Base-by-base conservation (phyloP, 257 asterid genomes). In the Eustoma russellianum region DNA sequence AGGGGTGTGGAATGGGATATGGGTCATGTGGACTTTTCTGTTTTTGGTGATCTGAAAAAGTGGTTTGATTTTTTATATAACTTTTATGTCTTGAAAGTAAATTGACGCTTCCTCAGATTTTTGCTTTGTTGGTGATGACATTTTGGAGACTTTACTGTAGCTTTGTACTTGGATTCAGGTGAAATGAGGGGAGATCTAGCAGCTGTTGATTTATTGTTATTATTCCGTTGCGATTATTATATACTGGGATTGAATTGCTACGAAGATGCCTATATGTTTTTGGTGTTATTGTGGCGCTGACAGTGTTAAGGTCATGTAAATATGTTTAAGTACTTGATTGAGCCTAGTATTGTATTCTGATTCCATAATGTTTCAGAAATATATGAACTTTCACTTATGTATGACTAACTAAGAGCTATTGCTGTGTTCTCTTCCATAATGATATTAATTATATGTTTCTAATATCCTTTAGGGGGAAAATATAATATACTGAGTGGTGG, bases 31-130 rank as follows among this genome's bases (percentile, higher is more conserved):
- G 4, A 1, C 2, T 17, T 46, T 33, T 46, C 35, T 15, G 14
- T 48, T 33, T 15, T 40, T 3, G 3, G 15, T 17, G 30, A 10
- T 24, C 13, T 41, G 34, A 30, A 13, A 10, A 34, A 16, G 17
- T 14, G 30, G 52, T 33, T 34, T 24, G 66, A 53, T 62, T 3
- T 53, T 33, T 47, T 13, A 24, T n/a, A n/a, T n/a, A 17, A 17
- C 30, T 33, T 50, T 7, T 6, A 46, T 43, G 5, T 33, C 13
- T 53, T 52, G 18, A 34, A 13, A 28, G 7, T 52, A 9, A 24
- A 24, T 24, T 24, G 30, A 24, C 30, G 3, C 30, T 24, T 24
- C 30, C 30, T 2, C 30, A 24, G 30, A 24, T 24, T 24, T 24
- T 24, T 24, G 3, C 30, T 24, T 24, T 24, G 30, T 4, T 24